Evolutionary conservation across 2,329 filamentous ascomycete species (phyloP), one percentile per base, ranked within the genome.

Genomic region (Didymella arachidicola): DNA sequence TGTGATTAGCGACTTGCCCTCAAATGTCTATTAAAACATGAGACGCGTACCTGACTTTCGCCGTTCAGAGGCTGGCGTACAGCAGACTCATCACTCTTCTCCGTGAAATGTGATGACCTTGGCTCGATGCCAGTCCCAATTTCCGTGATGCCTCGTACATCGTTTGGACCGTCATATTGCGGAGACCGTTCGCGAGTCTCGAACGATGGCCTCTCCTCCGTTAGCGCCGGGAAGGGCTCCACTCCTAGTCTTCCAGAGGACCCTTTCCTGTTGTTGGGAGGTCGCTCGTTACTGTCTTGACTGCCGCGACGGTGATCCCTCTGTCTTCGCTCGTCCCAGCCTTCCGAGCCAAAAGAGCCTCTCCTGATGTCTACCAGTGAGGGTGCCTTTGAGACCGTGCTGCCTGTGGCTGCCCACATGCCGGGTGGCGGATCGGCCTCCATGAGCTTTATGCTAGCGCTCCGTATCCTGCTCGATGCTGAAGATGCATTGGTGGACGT

Each of bases 371-470:
- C 79, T 43, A 68, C 64, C 19, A 81, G 54, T 1, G 79, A 78
- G 4, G 79, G 80, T 14, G 79, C 79, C 60, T 72, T 77, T 8
- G 78, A 72, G 14, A 73, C 78, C 6, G 72, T 72, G 7, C 65
- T 70, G 12, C 78, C 79, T 2, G 79, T 79, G 0, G 80, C 80
- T n/a, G 79, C 78, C 79, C 77, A 79, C 72, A 79, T 78, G 39
- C 79, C 78, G 0, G 74, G 72, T 3, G 78, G 78, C 7, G 74
- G 71, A 44, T 75, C 65, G 7, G 76, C 69, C 25, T 79, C 74
- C 64, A 78, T 76, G 30, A 76, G 59, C 60, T 72, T 78, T 52
- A 77, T 65, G 38, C 74, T 77, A 4, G 73, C 76, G 19, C 71
- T 64, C 7, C 75, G 73, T 29, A 79, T 62, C 18, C 70, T 70